Evolutionary conservation across 371 early-diverging fungal genomes (phyloP), one percentile per base, ranked within the genome.

Genomic region (Mortierella sp.): DNA sequence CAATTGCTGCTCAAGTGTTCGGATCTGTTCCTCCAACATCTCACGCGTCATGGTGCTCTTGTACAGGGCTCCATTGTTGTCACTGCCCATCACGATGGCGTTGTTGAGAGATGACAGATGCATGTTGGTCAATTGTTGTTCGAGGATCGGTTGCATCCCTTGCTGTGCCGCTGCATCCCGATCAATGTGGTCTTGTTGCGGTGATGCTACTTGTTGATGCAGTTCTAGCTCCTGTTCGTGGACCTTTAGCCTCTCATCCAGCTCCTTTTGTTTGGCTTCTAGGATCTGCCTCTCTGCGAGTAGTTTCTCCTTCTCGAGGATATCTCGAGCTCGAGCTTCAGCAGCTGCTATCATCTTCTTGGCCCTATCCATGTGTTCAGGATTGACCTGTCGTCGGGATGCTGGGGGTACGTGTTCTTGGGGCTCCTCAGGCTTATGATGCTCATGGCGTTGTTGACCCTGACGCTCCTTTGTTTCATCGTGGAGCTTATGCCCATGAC

Each of bases 11-110:
- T 63, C 50, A 8, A 63, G 46, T 13, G 22, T 40, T 2, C 39
- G 49, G 43, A 63, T 39, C 43, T 63, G 39, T n/a, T 55, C 63
- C n/a, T 63, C 56, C n/a, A 63, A 40, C 31, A 55, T 34, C 22
- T 44, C 22, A 34, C 10, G 34, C 34, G 34, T 34, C 34, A 10
- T 34, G 10, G 4, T 34, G 34, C 34, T 34, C 10, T 34, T 10
- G 10, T 34, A 34, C 10, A 4, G 10, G 7, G 10, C 34, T 34
- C 34, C 10, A 4, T 34, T 10, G 7, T 10, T 10, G 4, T 34
- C 34, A 34, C 10, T 10, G 34, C 10, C 34, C 34, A 34, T 4
- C 34, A 34, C 34, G 4, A 10, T 34, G 10, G 10, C 34, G 34
- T 34, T 4, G 7, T 34, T 4, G 34, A 34, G 10, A 4, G 34